Evolutionary conservation across 2,329 filamentous ascomycete species (phyloP).

Genomic region (Cladophialophora chaetospira): DNA sequence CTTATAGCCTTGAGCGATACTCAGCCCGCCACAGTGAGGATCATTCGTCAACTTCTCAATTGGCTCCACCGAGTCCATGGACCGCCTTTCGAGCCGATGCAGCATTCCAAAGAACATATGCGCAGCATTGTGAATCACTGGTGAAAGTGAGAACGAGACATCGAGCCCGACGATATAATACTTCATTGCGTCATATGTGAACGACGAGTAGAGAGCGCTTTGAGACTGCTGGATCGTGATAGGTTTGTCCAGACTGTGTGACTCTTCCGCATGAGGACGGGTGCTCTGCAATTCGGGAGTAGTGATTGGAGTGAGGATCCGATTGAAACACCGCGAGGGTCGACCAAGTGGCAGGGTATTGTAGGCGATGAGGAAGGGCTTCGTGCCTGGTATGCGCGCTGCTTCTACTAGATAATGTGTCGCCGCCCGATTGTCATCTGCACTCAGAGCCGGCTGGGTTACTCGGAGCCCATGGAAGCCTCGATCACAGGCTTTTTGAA

Average conservation of each 20-base stretch:
- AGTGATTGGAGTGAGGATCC: not conserved
- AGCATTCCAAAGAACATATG: not conserved
- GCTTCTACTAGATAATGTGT: not conserved
- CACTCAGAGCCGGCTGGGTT: not conserved
- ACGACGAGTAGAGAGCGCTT: not conserved
- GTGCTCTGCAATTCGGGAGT: not conserved
- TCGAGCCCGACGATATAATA: not conserved
- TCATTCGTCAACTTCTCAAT: constrained; percentile 41
- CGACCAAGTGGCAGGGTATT: not conserved
- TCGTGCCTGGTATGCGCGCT: not conserved
- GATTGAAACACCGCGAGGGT: not conserved
- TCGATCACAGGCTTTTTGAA: not conserved
- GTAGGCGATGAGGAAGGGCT: not conserved
- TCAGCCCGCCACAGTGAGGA: constrained; percentile 44
- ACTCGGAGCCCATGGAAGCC: not conserved
- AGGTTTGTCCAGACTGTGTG: not conserved
- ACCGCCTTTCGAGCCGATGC: not conserved
- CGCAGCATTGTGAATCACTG: not conserved
- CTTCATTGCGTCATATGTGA: not conserved
- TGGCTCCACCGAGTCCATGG: constrained; percentile 21
- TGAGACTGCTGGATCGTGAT: not conserved
- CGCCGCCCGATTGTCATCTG: not conserved
- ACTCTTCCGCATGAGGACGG: not conserved
- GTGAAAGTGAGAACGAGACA: not conserved
- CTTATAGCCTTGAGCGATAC: constrained; percentile 39